phyloP scores from a whole-genome alignment of 2,329 filamentous ascomycete genomes.

The Cercospora sojina region DNA sequence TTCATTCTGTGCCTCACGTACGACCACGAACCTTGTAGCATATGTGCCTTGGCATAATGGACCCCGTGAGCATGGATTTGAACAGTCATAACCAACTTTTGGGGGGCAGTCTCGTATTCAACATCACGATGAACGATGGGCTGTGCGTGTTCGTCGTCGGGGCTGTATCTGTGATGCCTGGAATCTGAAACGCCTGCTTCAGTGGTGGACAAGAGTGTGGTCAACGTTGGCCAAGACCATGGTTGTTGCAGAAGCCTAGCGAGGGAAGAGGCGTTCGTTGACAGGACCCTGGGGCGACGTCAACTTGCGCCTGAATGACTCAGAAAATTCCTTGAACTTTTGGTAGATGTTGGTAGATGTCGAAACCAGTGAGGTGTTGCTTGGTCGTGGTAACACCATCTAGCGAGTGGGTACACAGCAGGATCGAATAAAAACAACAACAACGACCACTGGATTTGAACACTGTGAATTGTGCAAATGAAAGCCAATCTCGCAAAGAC shows the following conservation, averaged over 20 bases:
- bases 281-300: not conserved
- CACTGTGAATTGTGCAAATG: not conserved
- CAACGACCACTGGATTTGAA: not conserved
- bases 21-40: not conserved
- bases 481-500: not conserved
- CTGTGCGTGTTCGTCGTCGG: not conserved
- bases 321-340: not conserved
- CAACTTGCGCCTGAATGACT: not conserved
- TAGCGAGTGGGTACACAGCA: not conserved
- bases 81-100: not conserved
- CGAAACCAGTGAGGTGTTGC: not conserved
- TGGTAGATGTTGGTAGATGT: not conserved
- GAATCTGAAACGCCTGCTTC: not conserved
- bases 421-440: not conserved
- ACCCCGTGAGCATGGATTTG: not conserved
- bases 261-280: not conserved
- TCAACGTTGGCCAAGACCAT: not conserved
- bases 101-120: not conserved
- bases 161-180: not conserved
- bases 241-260: not conserved
- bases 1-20: not conserved
- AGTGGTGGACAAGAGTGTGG: not conserved
- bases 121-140: not conserved
- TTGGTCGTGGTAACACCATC: not conserved
- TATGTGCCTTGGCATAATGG: conserved; percentile 1